Conservation (phyloP, 495 filamentous ascomycete species). For the Penicillium goetzii region DNA sequence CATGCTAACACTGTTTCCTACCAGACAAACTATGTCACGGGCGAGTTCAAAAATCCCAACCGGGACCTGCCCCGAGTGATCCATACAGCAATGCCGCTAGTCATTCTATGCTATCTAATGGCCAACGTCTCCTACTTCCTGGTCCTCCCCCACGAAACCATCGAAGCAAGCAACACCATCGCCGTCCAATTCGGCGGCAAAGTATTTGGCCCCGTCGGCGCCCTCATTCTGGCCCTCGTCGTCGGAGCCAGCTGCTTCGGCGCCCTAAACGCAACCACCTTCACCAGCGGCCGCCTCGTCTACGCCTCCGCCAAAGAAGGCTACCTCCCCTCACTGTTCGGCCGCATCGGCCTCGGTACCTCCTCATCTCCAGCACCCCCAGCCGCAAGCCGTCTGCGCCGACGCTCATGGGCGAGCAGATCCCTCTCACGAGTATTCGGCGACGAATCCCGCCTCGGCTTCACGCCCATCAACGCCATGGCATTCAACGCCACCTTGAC, state of each 20-base stretch:
- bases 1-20: constrained; percentile 1
- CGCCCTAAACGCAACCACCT: constrained; percentile 91
- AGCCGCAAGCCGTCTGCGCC: constrained; percentile 51
- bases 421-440: constrained; percentile 61
- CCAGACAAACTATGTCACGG: constrained; percentile 91
- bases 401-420: constrained; percentile 61
- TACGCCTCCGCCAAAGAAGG: constrained; percentile 96
- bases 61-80: constrained; percentile 94
- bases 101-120: constrained; percentile 86
- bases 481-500: constrained; percentile 76
- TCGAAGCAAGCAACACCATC: constrained; percentile 86
- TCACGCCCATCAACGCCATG: constrained; percentile 90
- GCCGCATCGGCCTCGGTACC: constrained; percentile 74
- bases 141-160: constrained; percentile 78
- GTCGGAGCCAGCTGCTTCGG: constrained; percentile 90
- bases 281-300: constrained; percentile 88
- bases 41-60: constrained; percentile 89
- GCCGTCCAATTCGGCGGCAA: constrained; percentile 91
- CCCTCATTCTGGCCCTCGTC: constrained; percentile 83
- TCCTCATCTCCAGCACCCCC: constrained; percentile 34
- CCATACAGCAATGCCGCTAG: constrained; percentile 94
- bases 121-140: constrained; percentile 94
- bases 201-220: constrained; percentile 83
- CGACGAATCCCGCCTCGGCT: constrained; percentile 62
- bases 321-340: constrained; percentile 83